Evolutionary conservation across 2,329 filamentous ascomycete genomes (phyloP).

Genomic region (Fusarium incarnatum): DNA sequence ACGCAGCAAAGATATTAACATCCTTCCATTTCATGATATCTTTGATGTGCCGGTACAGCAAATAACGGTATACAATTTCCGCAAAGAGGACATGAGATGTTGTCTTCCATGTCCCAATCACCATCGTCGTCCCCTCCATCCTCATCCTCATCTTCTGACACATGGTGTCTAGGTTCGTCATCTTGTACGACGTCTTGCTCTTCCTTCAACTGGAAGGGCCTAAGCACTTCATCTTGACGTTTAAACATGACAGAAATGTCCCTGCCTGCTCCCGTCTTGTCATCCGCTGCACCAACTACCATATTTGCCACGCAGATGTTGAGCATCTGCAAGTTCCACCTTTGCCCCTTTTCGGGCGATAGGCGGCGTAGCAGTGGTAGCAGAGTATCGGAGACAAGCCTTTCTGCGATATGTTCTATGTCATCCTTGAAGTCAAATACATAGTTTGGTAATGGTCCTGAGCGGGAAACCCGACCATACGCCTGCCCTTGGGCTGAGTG

Average conservation of each 20-base stretch:
- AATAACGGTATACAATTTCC: constrained; percentile 67
- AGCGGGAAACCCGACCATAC: constrained; percentile 80
- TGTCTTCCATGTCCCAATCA: constrained; percentile 50
- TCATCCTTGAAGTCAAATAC: constrained; percentile 73
- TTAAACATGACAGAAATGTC: constrained; percentile 88
- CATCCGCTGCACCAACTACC: constrained; percentile 66
- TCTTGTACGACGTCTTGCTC: constrained; percentile 40
- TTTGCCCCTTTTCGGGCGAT: constrained; percentile 71
- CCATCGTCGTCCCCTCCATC: constrained; percentile 37
- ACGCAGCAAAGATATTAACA: constrained; percentile 14
- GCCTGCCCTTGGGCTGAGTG: constrained; percentile 62
- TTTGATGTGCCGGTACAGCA: constrained; percentile 66
- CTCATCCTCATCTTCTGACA: constrained; percentile 34
- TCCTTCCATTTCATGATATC: constrained; percentile 52
- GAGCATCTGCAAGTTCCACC: constrained; percentile 84
- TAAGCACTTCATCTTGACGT: constrained; percentile 75
- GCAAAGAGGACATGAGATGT: constrained; percentile 59
- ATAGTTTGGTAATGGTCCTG: constrained; percentile 77
- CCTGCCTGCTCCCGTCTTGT: constrained; percentile 68
- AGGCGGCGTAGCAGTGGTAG: constrained; percentile 80
- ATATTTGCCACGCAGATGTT: constrained; percentile 93
- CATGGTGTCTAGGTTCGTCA: constrained; percentile 44
- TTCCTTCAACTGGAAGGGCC: constrained; percentile 71
- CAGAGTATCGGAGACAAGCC: constrained; percentile 75
- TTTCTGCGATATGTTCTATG: constrained; percentile 71